phyloP scores from a whole-genome alignment of 2,329 filamentous ascomycete genomes.

The Aspergillus glaucus region DNA sequence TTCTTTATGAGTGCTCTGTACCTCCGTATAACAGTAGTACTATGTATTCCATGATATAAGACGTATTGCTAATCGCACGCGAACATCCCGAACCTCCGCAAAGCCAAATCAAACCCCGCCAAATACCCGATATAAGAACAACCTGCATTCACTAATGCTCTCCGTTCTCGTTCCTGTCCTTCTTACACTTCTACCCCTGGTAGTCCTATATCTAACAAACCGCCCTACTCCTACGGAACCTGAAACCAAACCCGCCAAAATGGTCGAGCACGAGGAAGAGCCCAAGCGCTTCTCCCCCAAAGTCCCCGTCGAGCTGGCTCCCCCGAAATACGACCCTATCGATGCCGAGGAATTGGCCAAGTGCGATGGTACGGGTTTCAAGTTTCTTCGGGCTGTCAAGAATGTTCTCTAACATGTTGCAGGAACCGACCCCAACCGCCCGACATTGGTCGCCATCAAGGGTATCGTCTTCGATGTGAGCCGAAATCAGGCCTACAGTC shows the following conservation, averaged over 20 bases:
- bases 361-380: constrained; percentile 64
- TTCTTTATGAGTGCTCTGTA: too few species aligned
- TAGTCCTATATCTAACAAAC: too few species aligned
- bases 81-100: too few species aligned
- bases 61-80: too few species aligned
- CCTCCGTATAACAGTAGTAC: too few species aligned
- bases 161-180: too few species aligned
- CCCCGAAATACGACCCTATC: constrained; percentile 84
- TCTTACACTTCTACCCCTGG: too few species aligned
- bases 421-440: constrained; percentile 41
- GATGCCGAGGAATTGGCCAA: constrained; percentile 70
- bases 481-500: constrained; percentile 78
- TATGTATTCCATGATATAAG: too few species aligned
- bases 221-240: too few species aligned
- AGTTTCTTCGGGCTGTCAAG: neutral
- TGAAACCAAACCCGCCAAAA: constrained; percentile 9
- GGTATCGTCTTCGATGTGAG: constrained; percentile 93
- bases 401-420: neutral
- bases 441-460: constrained; percentile 62
- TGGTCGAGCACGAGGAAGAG: constrained; percentile 24
- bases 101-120: too few species aligned
- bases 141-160: too few species aligned
- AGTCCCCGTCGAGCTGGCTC: constrained; percentile 53
- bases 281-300: constrained; percentile 38
- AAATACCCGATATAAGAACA: too few species aligned